phyloP scores from a whole-genome alignment of 176 grass and related monocot genomes.

The Cymbopogon citratus region DNA sequence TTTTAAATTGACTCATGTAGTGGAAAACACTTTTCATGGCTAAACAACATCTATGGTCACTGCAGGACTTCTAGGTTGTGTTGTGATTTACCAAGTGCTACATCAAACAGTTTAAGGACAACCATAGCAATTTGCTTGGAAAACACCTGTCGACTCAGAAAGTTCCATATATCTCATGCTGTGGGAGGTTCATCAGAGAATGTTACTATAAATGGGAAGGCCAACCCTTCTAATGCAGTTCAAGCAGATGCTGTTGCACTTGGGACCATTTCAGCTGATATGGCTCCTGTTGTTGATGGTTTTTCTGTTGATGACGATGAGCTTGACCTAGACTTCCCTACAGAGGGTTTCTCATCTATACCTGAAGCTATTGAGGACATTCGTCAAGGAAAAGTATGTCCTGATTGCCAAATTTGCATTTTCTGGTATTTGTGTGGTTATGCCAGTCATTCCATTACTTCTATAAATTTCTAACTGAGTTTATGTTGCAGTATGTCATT shows the following conservation, averaged over 20 bases:
- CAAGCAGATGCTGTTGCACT: constrained; percentile 51
- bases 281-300: constrained; percentile 46
- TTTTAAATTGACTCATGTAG: constrained; percentile 20
- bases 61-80: constrained; percentile 14
- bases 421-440: not conserved
- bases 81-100: not conserved
- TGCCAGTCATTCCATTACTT: not conserved
- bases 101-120: constrained; percentile 25
- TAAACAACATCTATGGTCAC: constrained; percentile 20
- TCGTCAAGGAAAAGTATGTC: constrained; percentile 69
- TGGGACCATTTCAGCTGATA: constrained; percentile 59
- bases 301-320: constrained; percentile 59
- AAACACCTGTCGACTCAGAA: constrained; percentile 24
- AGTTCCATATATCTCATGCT: constrained; percentile 28
- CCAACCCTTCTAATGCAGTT: constrained; percentile 7
- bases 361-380: constrained; percentile 89
- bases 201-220: constrained; percentile 31
- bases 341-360: constrained; percentile 80
- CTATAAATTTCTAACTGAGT: not conserved
- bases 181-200: not conserved
- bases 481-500: constrained; percentile 70
- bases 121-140: not conserved
- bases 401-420: constrained; percentile 3
- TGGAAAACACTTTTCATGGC: constrained; percentile 11
- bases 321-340: constrained; percentile 77